phyloP scores from a whole-genome alignment of 495 filamentous ascomycete genomes.

The Bacidia rubella region DNA sequence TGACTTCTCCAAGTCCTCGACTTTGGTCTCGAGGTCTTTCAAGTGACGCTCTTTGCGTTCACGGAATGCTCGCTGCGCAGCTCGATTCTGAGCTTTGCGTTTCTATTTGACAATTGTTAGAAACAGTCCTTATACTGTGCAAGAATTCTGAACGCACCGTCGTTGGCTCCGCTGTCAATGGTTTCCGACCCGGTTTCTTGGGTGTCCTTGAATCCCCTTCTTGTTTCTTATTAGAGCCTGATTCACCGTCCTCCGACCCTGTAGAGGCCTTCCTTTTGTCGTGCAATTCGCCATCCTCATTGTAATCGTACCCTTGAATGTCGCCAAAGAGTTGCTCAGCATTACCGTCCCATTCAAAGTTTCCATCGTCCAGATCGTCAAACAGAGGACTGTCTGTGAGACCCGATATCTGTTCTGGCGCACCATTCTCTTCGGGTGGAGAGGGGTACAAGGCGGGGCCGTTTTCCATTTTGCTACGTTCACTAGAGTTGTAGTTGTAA shows the following conservation, averaged over 20 bases:
- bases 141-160: conserved; percentile 49
- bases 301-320: conserved; percentile 43
- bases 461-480: conserved; percentile 21
- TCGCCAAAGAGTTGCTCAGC: conserved; percentile 63
- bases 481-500: conserved; percentile 21
- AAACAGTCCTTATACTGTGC: conserved; percentile 4
- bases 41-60: conserved; percentile 97
- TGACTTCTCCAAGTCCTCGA: conserved; percentile 77
- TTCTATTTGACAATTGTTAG: conserved; percentile 55
- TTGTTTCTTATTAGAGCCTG: conserved; percentile 60
- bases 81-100: conserved; percentile 95
- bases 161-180: conserved; percentile 85
- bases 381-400: conserved; percentile 66
- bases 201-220: conserved; percentile 59
- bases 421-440: conserved; percentile 32
- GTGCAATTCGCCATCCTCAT: conserved; percentile 43
- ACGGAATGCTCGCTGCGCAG: conserved; percentile 90
- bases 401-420: conserved; percentile 31
- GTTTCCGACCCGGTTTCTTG: conserved; percentile 96
- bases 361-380: conserved; percentile 56
- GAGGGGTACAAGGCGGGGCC: conserved; percentile 33
- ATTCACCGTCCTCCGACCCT: conserved; percentile 54
- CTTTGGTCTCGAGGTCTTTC: conserved; percentile 90
- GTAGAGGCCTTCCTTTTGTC: conserved; percentile 69
- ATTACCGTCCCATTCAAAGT: conserved; percentile 48